phyloP scores from a whole-genome alignment of 192 early-diverging fungal species.

The Thoreauomyces humboldtii region DNA sequence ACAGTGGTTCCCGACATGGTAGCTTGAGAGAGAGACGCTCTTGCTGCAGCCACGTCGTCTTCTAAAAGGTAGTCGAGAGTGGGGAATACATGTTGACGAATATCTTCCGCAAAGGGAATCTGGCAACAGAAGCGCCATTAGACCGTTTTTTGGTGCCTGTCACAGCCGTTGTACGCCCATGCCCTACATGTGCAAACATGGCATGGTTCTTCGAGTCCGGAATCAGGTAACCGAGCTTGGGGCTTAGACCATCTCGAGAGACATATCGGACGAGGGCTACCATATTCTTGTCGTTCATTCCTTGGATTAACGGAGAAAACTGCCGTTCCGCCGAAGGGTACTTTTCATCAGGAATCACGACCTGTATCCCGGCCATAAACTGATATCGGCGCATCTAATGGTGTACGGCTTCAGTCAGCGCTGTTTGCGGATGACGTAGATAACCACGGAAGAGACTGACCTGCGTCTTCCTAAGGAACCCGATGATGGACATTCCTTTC shows the following conservation, averaged over 20 bases:
- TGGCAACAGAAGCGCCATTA: conserved; percentile 26
- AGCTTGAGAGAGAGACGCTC: background rate
- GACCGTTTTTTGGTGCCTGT: too few species aligned
- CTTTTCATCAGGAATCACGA: conserved; percentile 48
- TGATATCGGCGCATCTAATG: conserved; percentile 55
- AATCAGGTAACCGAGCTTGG: conserved; percentile 63
- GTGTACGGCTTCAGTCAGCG: too few species aligned
- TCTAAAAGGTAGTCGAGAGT: conserved; percentile 40
- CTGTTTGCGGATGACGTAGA: too few species aligned
- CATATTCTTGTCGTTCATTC: conserved; percentile 46
- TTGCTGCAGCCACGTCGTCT: too few species aligned
- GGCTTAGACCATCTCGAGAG: conserved; percentile 39
- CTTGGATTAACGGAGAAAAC: conserved; percentile 54
- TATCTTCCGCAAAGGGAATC: conserved; percentile 69
- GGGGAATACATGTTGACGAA: conserved; percentile 52
- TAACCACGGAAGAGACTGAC: background rate
- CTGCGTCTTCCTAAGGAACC: conserved; percentile 45
- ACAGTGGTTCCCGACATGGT: background rate
- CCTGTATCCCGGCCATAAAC: conserved; percentile 51
- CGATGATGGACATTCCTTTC: conserved; percentile 61
- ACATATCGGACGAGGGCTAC: conserved; percentile 67
- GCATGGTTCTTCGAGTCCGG: too few species aligned
- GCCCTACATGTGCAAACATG: too few species aligned
- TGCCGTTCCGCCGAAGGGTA: conserved; percentile 31
- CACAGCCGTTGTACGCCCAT: too few species aligned